A percentile compares a stretch with the other conserved stretches of the same genome.
Evolutionary conservation across 2,329 filamentous ascomycete species (phyloP).

Genomic region (Neofusicoccum sp.): DNA sequence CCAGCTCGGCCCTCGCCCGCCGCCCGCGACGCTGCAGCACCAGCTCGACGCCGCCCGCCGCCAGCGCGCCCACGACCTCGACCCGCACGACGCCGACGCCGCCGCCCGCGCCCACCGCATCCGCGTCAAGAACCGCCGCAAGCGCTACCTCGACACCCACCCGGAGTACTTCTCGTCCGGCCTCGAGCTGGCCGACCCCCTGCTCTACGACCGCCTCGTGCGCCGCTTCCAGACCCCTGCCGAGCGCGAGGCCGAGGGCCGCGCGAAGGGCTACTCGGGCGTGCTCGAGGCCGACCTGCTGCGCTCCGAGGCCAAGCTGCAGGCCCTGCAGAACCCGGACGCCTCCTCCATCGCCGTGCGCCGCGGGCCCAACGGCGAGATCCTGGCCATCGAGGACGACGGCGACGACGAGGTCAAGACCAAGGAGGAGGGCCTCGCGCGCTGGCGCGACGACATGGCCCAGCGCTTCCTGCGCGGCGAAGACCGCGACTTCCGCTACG

Average conservation of each 20-base stretch:
- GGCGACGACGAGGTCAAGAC: constrained; percentile 59
- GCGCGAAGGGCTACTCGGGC: constrained; percentile 75
- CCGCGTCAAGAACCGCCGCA: constrained; percentile 72
- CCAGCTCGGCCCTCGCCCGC: constrained; percentile 28
- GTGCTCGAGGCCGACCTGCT: constrained; percentile 76
- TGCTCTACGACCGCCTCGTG: constrained; percentile 80
- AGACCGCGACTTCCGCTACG: constrained; percentile 80
- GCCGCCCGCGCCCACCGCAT: constrained; percentile 45
- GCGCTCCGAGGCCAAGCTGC: constrained; percentile 75
- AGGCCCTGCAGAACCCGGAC: constrained; percentile 59
- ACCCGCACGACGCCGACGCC: constrained; percentile 15
- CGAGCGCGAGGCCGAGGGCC: constrained; percentile 74
- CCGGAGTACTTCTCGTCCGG: constrained; percentile 69
- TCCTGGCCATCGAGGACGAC: constrained; percentile 61
- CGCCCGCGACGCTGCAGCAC: constrained; percentile 2
- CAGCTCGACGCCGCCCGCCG: constrained; percentile 1
- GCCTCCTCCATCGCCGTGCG: constrained; percentile 54
- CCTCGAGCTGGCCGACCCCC: constrained; percentile 72
- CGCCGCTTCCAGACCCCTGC: constrained; percentile 72
- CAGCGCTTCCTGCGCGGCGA: constrained; percentile 73
- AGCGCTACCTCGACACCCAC: constrained; percentile 73
- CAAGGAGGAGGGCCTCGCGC: constrained; percentile 66
- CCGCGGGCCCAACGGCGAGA: constrained; percentile 57
- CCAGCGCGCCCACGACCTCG: constrained; percentile 15
- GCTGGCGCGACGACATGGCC: constrained; percentile 74